phyloP scores from a whole-genome alignment of 129 eudicot genomes.

The Glebionis coronaria region DNA sequence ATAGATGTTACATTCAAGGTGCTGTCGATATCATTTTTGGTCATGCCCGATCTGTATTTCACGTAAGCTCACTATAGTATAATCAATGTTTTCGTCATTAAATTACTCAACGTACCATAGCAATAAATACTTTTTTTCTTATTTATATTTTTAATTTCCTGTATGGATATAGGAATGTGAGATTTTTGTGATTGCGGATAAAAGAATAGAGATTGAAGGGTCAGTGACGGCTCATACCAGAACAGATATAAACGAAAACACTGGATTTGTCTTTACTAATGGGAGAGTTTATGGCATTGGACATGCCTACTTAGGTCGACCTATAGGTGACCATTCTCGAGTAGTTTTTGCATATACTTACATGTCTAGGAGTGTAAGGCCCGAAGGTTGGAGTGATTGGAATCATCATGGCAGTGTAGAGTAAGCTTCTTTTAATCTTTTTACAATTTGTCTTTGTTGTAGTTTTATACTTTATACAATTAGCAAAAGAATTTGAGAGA shows the following conservation, averaged over 20 bases:
- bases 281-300: constrained; percentile 60
- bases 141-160: background rate
- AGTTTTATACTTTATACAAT: background rate
- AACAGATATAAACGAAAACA: constrained; percentile 37
- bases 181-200: constrained; percentile 63
- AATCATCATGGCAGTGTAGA: constrained; percentile 50
- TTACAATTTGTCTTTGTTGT: background rate
- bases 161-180: constrained; percentile 57
- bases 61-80: constrained; percentile 32
- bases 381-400: constrained; percentile 82
- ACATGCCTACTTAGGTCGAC: constrained; percentile 67
- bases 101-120: background rate
- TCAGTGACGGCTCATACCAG: constrained; percentile 67
- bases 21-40: constrained; percentile 77
- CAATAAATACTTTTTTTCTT: background rate
- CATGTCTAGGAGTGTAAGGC: constrained; percentile 51
- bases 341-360: constrained; percentile 80
- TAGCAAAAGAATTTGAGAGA: background rate
- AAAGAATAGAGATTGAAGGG: constrained; percentile 57
- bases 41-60: constrained; percentile 57
- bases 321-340: constrained; percentile 62
- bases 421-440: constrained; percentile 37
- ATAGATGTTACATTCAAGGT: constrained; percentile 77
- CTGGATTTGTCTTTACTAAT: constrained; percentile 63
- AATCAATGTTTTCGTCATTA: background rate